Conservation (phyloP, 495 filamentous ascomycete species). For the Podospora pseudoanserina region DNA sequence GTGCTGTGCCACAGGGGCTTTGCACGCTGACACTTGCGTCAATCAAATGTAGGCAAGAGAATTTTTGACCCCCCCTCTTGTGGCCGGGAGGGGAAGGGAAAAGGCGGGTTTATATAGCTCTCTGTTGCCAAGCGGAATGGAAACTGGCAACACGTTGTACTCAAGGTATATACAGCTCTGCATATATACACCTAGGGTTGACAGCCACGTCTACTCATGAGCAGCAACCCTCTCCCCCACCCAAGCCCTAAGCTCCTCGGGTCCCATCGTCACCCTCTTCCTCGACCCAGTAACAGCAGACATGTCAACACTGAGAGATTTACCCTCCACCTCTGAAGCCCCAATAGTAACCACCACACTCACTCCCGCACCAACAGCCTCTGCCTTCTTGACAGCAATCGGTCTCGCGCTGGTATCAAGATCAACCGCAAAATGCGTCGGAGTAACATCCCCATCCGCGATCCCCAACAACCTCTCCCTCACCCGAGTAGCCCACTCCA, state of each 20-base stretch:
- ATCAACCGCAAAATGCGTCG: constrained; percentile 63
- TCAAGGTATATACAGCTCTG: too few relatives aligned
- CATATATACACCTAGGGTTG: too few relatives aligned
- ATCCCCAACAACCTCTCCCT: constrained; percentile 43
- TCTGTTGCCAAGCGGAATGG: too few relatives aligned
- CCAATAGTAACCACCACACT: constrained; percentile 74
- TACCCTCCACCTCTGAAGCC: constrained; percentile 43
- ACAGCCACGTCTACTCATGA: constrained; percentile 26
- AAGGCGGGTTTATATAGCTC: too few relatives aligned
- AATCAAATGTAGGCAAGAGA: too few relatives aligned
- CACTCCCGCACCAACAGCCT: constrained; percentile 71
- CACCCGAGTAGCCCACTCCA: constrained; percentile 53
- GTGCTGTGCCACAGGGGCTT: too few relatives aligned
- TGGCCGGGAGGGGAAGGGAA: too few relatives aligned
- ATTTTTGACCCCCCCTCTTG: too few relatives aligned
- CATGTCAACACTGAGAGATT: constrained; percentile 36
- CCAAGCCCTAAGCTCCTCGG: constrained; percentile 31
- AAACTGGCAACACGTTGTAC: too few relatives aligned
- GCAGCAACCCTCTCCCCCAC: constrained; percentile 34
- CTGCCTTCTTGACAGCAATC: constrained; percentile 63
- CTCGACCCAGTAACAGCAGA: constrained; percentile 16
- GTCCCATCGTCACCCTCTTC: constrained; percentile 30
- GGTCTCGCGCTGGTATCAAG: constrained; percentile 62
- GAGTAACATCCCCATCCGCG: constrained; percentile 34
- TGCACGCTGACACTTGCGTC: too few relatives aligned